Conservation (phyloP, 495 filamentous ascomycete species). For the Aspergillus nanangensis region DNA sequence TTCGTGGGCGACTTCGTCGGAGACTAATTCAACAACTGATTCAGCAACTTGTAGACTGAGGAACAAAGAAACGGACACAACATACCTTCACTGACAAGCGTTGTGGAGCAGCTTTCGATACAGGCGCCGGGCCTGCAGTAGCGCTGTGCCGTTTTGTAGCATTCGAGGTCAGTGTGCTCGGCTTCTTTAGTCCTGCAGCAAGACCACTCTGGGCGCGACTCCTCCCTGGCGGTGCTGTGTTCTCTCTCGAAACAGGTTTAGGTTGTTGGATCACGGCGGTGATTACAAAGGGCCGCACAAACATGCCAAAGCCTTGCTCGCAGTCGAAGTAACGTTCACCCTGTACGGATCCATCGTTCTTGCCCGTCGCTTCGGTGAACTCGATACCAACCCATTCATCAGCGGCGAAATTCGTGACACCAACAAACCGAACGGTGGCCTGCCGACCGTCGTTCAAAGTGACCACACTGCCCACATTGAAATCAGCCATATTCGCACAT, state of each 20-base stretch:
- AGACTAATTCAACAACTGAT: conserved; percentile 43
- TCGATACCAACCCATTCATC: conserved; percentile 92
- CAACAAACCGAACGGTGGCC: conserved; percentile 75
- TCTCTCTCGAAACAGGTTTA: conserved; percentile 35
- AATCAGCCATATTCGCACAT: conserved; percentile 28
- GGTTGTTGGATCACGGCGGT: conserved; percentile 58
- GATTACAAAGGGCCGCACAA: conserved; percentile 63
- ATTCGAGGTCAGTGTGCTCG: conserved; percentile 42
- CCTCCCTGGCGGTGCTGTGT: conserved; percentile 17
- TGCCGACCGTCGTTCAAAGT: conserved; percentile 70
- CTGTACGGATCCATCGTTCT: conserved; percentile 91
- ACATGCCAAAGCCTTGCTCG: conserved; percentile 77
- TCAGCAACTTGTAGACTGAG: conserved; percentile 6
- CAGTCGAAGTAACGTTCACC: conserved; percentile 91
- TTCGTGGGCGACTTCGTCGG: conserved; percentile 80
- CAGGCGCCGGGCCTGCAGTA: conserved; percentile 64
- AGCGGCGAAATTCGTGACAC: conserved; percentile 68
- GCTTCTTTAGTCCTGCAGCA: conserved; percentile 29
- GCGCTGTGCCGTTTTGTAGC: conserved; percentile 60
- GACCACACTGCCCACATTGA: conserved; percentile 54
- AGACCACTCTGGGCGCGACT: conserved; percentile 29
- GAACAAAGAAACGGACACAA: conserved; percentile 1
- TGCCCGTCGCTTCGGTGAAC: conserved; percentile 76
- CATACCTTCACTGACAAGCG: conserved; percentile 59
- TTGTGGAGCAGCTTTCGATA: conserved; percentile 36